phyloP scores from a whole-genome alignment of 257 asterid species.

The Gynochthodes officinalis region DNA sequence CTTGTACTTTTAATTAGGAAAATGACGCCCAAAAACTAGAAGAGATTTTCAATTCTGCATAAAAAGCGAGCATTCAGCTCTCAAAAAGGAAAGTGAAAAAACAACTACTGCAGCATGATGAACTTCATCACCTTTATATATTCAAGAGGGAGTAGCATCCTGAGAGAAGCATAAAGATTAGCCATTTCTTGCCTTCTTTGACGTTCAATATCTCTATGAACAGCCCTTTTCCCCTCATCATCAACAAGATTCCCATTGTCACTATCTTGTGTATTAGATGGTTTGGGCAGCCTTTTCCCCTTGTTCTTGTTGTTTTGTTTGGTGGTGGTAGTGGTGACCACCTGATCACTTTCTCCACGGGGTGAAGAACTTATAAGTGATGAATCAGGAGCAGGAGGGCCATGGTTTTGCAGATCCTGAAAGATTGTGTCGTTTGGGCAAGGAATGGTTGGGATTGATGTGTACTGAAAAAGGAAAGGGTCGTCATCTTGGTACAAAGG shows the following conservation, averaged over 20 bases:
- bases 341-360: not conserved
- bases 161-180: slow-evolving; percentile 32
- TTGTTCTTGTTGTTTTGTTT: too few species aligned
- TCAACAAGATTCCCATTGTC: not conserved
- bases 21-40: too few species aligned
- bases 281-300: not conserved
- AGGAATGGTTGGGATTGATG: not conserved
- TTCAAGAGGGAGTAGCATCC: slow-evolving; percentile 34
- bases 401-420: slow-evolving; percentile 19
- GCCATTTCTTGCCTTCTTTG: slow-evolving; percentile 51
- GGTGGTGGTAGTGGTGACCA: not conserved
- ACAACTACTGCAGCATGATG: not conserved
- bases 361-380: not conserved
- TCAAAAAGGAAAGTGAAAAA: too few species aligned
- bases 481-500: slow-evolving; percentile 19
- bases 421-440: slow-evolving; percentile 13
- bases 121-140: slow-evolving; percentile 33
- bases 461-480: slow-evolving; percentile 4
- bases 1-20: not conserved
- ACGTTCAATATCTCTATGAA: slow-evolving; percentile 35
- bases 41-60: too few species aligned
- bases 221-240: slow-evolving; percentile 18
- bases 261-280: not conserved
- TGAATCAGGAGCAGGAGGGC: not conserved
- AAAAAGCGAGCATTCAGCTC: too few species aligned